Evolutionary conservation across 495 filamentous ascomycete species (phyloP).

Genomic region (Tuber melanosporum): DNA sequence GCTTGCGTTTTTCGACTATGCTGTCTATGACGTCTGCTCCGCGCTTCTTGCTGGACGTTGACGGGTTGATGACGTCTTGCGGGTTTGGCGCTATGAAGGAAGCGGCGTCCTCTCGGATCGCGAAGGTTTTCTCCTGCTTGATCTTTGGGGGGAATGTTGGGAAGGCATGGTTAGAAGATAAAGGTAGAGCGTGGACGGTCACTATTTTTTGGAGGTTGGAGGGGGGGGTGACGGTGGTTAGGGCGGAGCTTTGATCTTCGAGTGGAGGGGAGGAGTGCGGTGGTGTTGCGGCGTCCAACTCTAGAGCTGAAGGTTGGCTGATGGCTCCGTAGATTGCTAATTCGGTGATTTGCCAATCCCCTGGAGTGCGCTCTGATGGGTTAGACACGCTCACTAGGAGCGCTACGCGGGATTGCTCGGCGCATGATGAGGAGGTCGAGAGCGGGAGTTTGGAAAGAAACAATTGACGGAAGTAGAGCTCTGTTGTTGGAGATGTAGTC

Average conservation of each 20-base stretch:
- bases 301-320: conserved; percentile 11
- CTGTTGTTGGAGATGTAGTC: conserved; percentile 31
- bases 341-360: conserved; percentile 37
- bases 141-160: conserved; percentile 20
- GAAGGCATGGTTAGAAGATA: conserved; percentile 37
- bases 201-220: conserved; percentile 13
- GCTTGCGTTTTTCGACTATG: conserved; percentile 33
- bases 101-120: conserved; percentile 4
- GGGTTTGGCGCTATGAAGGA: conserved; percentile 39
- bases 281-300: conserved; percentile 18
- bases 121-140: conserved; percentile 13
- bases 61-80: conserved; percentile 36
- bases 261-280: conserved; percentile 35
- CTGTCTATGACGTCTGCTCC: conserved; percentile 38
- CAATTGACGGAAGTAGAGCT: conserved; percentile 35
- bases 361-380: conserved; percentile 1
- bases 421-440: conserved; percentile 13
- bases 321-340: conserved; percentile 39
- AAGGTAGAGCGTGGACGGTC: conserved; percentile 37
- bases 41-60: conserved; percentile 32
- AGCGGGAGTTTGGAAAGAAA: conserved; percentile 32
- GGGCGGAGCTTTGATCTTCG: conserved; percentile 4
- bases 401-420: conserved; percentile 34
- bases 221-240: conserved; percentile 1
- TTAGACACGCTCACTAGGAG: conserved; percentile 28